Evolutionary conservation across 2,329 filamentous ascomycete species (phyloP).

Genomic region (Colletotrichum sidae): DNA sequence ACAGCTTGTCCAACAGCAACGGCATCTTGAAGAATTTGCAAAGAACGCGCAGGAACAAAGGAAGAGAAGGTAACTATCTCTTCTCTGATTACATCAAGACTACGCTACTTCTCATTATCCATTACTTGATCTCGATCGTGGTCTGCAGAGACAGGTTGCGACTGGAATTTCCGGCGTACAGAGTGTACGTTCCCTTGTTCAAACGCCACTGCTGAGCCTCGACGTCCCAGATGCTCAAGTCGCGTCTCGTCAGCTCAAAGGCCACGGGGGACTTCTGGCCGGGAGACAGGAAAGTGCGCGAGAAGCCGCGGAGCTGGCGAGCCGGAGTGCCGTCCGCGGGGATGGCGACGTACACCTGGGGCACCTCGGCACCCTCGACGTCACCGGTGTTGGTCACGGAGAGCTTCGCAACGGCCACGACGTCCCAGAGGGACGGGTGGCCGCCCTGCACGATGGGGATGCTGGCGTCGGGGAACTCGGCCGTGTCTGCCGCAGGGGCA

Average conservation of each 20-base stretch:
- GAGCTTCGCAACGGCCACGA: conserved; percentile 52
- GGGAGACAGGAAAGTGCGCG: conserved; percentile 39
- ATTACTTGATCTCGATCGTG: conserved; percentile 47
- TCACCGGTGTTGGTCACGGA: conserved; percentile 56
- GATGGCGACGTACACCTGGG: conserved; percentile 61
- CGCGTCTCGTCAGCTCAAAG: conserved; percentile 70
- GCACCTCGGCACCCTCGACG: conserved; percentile 58
- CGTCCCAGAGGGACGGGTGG: conserved; percentile 60
- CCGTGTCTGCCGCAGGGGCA: conserved; percentile 42
- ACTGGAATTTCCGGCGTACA: conserved; percentile 62
- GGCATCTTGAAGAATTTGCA: too few relatives aligned
- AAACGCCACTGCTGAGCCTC: conserved; percentile 70
- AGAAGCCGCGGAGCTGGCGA: conserved; percentile 73
- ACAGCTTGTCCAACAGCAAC: too few relatives aligned
- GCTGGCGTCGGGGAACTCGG: conserved; percentile 54
- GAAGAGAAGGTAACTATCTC: not conserved
- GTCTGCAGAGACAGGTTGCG: conserved; percentile 55
- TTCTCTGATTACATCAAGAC: not conserved
- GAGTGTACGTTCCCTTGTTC: conserved; percentile 54
- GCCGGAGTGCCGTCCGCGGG: conserved; percentile 57
- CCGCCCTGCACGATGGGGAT: conserved; percentile 57
- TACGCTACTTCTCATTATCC: not conserved
- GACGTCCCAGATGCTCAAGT: conserved; percentile 76
- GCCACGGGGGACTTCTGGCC: conserved; percentile 50
- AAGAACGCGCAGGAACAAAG: too few relatives aligned